A percentile compares a stretch with the other conserved stretches of the same genome.
Conservation (phyloP, 257 asterid genomes). For the Vinca minor region DNA sequence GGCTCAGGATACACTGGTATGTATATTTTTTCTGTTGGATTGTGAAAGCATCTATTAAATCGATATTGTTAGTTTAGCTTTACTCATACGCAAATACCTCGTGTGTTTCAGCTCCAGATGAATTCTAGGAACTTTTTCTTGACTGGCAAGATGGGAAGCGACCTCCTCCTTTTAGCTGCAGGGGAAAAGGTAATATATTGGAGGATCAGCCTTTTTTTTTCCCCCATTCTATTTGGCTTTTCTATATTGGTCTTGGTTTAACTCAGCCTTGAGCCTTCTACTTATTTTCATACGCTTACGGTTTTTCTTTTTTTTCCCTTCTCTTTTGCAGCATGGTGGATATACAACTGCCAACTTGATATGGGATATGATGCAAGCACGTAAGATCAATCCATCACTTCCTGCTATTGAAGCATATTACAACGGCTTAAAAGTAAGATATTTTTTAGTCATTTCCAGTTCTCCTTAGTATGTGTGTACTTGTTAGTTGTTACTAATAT, state of each 20-base stretch:
- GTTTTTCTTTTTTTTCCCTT: too few species aligned
- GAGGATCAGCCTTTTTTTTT: background rate
- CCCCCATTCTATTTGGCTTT: too few species aligned
- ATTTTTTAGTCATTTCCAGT: background rate
- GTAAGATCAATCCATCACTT: constrained; percentile 33
- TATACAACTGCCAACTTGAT: constrained; percentile 71
- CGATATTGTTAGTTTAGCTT: background rate
- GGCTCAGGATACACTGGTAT: constrained; percentile 82
- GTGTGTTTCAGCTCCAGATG: constrained; percentile 48
- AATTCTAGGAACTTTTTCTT: constrained; percentile 39
- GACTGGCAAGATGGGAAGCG: constrained; percentile 44
- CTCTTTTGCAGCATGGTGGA: constrained; percentile 60
- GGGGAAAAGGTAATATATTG: constrained; percentile 66
- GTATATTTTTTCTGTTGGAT: constrained; percentile 3
- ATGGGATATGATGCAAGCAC: constrained; percentile 87
- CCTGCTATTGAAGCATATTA: constrained; percentile 66
- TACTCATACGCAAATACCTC: background rate
- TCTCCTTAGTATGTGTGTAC: background rate
- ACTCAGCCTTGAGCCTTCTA: background rate
- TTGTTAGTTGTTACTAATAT: constrained; percentile 3
- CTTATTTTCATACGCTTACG: too few species aligned
- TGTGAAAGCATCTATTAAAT: too few species aligned
- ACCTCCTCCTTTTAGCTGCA: constrained; percentile 71
- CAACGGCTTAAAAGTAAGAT: constrained; percentile 69
- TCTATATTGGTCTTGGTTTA: background rate